These are phyloP conservation scores for Radiomyces spectabilis DNA, from an alignment of 192 early-diverging fungal genomes.

Conservation along the genomic window DNA sequence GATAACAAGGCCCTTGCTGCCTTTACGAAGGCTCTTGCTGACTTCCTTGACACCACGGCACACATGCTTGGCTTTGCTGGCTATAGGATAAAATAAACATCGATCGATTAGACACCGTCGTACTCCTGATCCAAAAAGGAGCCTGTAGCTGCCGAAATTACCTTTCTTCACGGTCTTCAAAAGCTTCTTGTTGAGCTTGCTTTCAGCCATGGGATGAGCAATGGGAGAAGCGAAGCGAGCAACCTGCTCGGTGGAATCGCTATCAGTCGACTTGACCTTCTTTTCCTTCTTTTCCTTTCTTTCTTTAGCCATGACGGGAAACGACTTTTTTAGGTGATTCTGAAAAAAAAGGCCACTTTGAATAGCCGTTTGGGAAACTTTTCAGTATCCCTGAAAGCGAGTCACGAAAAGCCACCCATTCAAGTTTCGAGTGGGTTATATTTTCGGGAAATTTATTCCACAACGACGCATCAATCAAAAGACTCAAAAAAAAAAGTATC, in stretches of 20 bases:
- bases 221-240: conserved; percentile 56
- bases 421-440: no score
- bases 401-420: no score
- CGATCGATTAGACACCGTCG: no score
- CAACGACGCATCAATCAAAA: no score
- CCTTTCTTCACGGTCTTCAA: conserved; percentile 88
- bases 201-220: conserved; percentile 74
- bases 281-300: conserved; percentile 48
- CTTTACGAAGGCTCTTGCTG: conserved; percentile 93
- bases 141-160: no score
- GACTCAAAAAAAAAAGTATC: no score
- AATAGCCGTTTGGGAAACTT: no score
- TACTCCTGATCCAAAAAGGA: no score
- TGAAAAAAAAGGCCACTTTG: no score
- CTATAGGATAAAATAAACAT: conserved; percentile 28
- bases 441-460: no score
- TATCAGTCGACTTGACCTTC: conserved; percentile 35
- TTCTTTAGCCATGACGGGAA: conserved; percentile 31
- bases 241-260: conserved; percentile 39
- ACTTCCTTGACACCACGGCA: conserved; percentile 98
- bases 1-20: conserved; percentile 87
- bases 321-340: no score
- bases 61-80: conserved; percentile 79
- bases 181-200: conserved; percentile 80
- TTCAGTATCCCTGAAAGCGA: no score